Evolutionary conservation across 1,284 basidiomycete genomes (phyloP), one percentile per base, ranked within the genome.

Genomic region (Ganoderma lucidum): DNA sequence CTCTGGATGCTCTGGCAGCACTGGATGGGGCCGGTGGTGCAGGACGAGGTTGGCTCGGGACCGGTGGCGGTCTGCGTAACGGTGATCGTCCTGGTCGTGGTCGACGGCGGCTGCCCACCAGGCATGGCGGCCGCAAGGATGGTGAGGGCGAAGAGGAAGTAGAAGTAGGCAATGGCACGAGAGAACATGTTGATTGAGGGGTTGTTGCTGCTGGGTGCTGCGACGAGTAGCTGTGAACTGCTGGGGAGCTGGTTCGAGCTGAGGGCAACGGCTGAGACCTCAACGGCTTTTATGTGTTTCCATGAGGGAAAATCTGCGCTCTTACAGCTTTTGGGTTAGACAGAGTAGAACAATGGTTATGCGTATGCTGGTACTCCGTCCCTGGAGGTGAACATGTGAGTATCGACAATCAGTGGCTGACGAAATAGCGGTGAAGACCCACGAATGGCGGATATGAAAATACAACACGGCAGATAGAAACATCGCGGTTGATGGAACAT

Each of bases 81-180:
- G 35, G 56, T 59, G 56, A 73, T 62, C 15, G 76, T 77, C 35
- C 19, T 53, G 28, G 73, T 71, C 23, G 66, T 51, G 17, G 68
- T 66, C 12, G 66, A 65, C 17, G 72, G 55, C 61, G 63, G 63
- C 48, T 51, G 39, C 32, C 69, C 68, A 39, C 71, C 68, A 62
- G 77, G 76, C 63, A 63, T 78, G 74, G 78, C 78, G 73, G 67
- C 74, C 74, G 75, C 76, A 76, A 77, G 75, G 73, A 76, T 35
- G 37, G 74, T 62, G 70, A 78, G 68, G 61, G 76, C 71, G 62
- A 75, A 60, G 62, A 71, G 62, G 62, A 73, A 65, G 69, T 71
- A 67, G 70, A 71, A 61, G 68, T 74, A 56, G 64, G 68, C 45
- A 67, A 71, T n/a, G 62, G 68, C 56, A 51, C 73, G 76, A 63